Evolutionary conservation across 352 stramenopile species (phyloP).

Genomic region (Lagenidium giganteum): DNA sequence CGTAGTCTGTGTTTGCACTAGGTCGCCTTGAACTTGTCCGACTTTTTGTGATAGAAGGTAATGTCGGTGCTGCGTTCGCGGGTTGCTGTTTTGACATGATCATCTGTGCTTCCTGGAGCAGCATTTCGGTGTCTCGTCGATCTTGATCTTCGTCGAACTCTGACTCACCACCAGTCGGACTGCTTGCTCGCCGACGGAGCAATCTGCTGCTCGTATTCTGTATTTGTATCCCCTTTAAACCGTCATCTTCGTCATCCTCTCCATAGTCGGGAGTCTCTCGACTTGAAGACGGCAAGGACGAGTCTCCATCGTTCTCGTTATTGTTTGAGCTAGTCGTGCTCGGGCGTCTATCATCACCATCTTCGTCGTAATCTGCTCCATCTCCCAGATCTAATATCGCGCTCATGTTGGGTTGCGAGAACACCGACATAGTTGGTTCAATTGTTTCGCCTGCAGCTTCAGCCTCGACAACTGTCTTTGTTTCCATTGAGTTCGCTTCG

Average conservation of each 20-base stretch:
- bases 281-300: too few relatives aligned
- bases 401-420: too few relatives aligned
- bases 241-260: neutral
- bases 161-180: neutral
- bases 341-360: conserved; percentile 4
- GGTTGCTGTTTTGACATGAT: conserved; percentile 23
- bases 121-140: conserved; percentile 24
- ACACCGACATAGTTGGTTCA: too few relatives aligned
- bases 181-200: neutral
- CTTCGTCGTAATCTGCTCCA: conserved; percentile 17
- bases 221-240: too few relatives aligned
- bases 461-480: too few relatives aligned
- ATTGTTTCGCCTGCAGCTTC: too few relatives aligned
- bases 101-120: conserved; percentile 33
- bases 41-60: neutral
- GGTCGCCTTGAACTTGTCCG: conserved; percentile 11
- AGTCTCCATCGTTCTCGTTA: conserved; percentile 4
- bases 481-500: too few relatives aligned
- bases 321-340: too few relatives aligned
- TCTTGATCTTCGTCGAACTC: conserved; percentile 14
- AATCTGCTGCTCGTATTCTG: too few relatives aligned
- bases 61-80: neutral
- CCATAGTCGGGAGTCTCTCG: too few relatives aligned
- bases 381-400: too few relatives aligned
- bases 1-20: neutral